Evolutionary conservation across 495 filamentous ascomycete genomes (phyloP), one percentile per base, ranked within the genome.

Genomic region (Xylaria bambusicola): DNA sequence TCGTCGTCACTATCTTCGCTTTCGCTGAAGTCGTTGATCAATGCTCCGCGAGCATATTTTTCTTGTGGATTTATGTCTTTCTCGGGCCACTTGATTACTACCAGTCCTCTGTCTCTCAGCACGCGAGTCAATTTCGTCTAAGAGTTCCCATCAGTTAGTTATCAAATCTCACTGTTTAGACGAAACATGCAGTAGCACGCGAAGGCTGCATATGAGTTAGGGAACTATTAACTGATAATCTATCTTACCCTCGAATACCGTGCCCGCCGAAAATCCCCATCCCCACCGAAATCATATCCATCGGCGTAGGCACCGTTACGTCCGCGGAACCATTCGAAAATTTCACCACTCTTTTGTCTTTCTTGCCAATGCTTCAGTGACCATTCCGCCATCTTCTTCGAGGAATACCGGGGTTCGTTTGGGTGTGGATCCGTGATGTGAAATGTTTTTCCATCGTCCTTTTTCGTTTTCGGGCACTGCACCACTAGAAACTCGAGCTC

Each of bases 401-500:
- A 56, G 10, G n/a, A 15, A 27, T 29, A 56, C n/a, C 53, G 36
- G 18, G 5, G 0, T 2, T 56, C 53, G 2, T 48, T 18, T 21
- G 41, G 53, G 27, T 56, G 42, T 9, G 8, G 3, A 38, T 56
- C 53, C 5, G 21, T 46, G 13, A 46, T 27, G 26, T n/a, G 4
- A 12, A 27, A 1, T 5, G n/a, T 8, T 18, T 26, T 2, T 13
- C 6, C 9, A 6, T 1, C 38, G 5, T 18, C 10, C 18, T 23
- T n/a, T 26, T 15, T 46, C 2, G 36, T 20, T 27, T 17, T 47
- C 12, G 53, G 41, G 20, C 41, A 56, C 27, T 56, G 42, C 33
- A 56, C 53, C 7, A 24, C 18, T 38, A 56, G 27, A 42, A 56
- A 56, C 27, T 56, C 53, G 18, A 56, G 53, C 21, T 56, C 53